A percentile compares a stretch with the other conserved stretches of the same genome.
Conservation (phyloP, 148 eudicot species). For the Fagopyrum homotropicum region DNA sequence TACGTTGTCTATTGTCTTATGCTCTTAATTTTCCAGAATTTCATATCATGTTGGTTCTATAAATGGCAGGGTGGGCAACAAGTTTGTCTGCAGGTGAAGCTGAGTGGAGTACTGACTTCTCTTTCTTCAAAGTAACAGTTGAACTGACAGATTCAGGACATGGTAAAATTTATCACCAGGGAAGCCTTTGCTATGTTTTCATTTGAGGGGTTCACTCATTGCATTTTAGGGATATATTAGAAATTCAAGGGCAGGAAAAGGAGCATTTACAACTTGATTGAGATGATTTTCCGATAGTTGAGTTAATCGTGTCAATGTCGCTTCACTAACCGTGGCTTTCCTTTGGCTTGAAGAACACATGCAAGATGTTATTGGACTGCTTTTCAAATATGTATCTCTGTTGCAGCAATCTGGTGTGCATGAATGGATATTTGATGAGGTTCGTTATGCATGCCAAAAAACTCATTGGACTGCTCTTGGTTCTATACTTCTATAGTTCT, state of each 20-base stretch:
- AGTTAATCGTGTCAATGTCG: background rate
- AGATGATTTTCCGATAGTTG: background rate
- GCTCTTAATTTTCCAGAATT: background rate
- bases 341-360: constrained; percentile 53
- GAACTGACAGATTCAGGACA: constrained; percentile 90
- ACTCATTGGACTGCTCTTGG: background rate
- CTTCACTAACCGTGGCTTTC: background rate
- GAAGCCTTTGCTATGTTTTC: background rate
- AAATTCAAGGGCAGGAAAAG: constrained; percentile 2
- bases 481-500: background rate
- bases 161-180: constrained; percentile 39
- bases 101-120: constrained; percentile 57
- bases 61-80: constrained; percentile 83
- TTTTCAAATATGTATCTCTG: constrained; percentile 75
- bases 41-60: background rate
- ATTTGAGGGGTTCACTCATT: background rate
- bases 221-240: background rate
- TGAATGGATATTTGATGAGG: constrained; percentile 95
- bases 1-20: background rate
- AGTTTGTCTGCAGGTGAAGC: constrained; percentile 89
- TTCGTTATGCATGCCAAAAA: constrained; percentile 16
- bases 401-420: constrained; percentile 79
- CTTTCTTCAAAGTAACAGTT: constrained; percentile 76
- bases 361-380: constrained; percentile 74
- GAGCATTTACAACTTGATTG: background rate